Percentiles rank a stretch among this genome's conserved stretches.
Conservation (phyloP, 2,329 filamentous ascomycete genomes). For the Chaetothyriales sp. region DNA sequence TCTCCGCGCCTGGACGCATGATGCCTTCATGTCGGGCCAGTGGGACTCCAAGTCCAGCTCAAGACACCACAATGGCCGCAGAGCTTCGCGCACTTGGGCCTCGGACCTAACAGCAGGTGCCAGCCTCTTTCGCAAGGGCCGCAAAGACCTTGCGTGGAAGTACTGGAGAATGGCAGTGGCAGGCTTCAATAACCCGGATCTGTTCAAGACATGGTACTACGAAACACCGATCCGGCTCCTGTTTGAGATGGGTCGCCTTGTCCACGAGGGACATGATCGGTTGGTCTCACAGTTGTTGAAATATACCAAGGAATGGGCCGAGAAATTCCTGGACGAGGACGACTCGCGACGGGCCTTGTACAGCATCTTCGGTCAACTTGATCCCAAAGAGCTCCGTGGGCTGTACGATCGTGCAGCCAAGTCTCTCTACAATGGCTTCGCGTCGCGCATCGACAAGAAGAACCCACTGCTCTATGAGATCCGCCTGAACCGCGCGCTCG, state of each 20-base stretch:
- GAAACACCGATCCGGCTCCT: conserved; percentile 12
- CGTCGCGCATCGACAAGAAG: conserved; percentile 8
- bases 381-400: conserved; percentile 5
- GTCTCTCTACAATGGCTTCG: conserved; percentile 8
- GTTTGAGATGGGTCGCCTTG: conserved; percentile 10
- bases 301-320: conserved; percentile 7
- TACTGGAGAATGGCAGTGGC: conserved; percentile 7
- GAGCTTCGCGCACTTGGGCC: conserved; percentile 7
- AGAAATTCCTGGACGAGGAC: conserved; percentile 3
- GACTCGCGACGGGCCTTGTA: conserved; percentile 10
- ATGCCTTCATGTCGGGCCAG: conserved; percentile 6
- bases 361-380: conserved; percentile 7
- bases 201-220: conserved; percentile 13
- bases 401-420: conserved; percentile 8
- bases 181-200: conserved; percentile 7
- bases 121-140: conserved; percentile 8
- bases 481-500: conserved; percentile 10
- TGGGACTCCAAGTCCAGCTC: conserved; percentile 5
- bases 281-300: conserved; percentile 4
- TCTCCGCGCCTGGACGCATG: conserved; percentile 9
- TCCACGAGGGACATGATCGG: conserved; percentile 5
- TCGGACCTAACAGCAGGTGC: conserved; percentile 6
- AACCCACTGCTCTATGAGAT: conserved; percentile 9
- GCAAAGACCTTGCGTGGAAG: conserved; percentile 4
- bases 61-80: conserved; percentile 6